Evolutionary conservation across 345 rosid species (phyloP), one percentile per base, ranked within the genome.

Genomic region (Dipteronia sinensis): DNA sequence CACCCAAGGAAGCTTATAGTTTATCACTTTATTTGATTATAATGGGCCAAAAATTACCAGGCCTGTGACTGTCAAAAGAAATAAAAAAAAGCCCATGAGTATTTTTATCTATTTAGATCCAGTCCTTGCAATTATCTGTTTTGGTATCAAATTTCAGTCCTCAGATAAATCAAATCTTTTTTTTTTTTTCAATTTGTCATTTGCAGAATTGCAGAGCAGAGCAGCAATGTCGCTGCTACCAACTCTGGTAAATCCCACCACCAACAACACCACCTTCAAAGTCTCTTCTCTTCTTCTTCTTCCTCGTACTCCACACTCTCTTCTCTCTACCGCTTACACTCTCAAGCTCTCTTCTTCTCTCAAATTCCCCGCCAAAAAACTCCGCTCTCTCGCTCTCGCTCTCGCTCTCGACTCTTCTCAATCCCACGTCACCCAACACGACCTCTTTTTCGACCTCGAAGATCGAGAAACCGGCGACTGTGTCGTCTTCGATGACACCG

Each of bases 401-500:
- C 81, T 10, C 13, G 49, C 49, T 46, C 49, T 46, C 13, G 2
- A 10, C 49, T 46, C 87, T 49, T 82, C 90, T 27, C 83, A 80
- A 19, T 87, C 88, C 46, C 78, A 79, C 65, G 40, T 82, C 78
- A 4, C 79, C 10, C 85, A 40, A 42, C 59, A 83, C 76, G 73
- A 20, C 67, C 34, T 11, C 17, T 22, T 19, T 9, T 20, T 10
- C 42, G 78, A 78, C 58, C 87, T 87, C 15, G 91, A 82, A 38
- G 91, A 94, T 73, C 89, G 72, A 68, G 78, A 83, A 53, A 80
- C 91, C 76, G 99, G 99, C 22, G 99, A 93, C 86, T 96, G 98
- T 78, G 79, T 96, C 75, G 97, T 92, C 79, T 96, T 89, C 82
- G 99, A 96, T 71, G 97, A 92, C 62, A 97, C 95, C 78, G 84